Evolutionary conservation across 192 early-diverging fungal genomes (phyloP), one percentile per base, ranked within the genome.

Genomic region (Geranomyces michiganensis): DNA sequence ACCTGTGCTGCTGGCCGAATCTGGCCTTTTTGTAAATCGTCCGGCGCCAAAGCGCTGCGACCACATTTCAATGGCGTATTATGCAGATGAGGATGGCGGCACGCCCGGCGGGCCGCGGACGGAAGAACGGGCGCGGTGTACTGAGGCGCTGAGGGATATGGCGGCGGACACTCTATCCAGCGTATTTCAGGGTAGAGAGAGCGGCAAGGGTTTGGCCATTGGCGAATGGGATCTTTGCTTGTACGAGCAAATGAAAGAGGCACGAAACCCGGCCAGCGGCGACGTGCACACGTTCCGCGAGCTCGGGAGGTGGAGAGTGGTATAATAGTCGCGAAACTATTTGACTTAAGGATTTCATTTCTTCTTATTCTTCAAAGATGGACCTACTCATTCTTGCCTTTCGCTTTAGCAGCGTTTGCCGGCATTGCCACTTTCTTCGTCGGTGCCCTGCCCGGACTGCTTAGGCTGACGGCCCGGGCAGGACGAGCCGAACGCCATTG

Each of bases 41-140:
- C 43, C 32, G 2, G 29, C 17, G 29, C 31, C 56, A 13, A 70
- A 70, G 41, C 22, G 56, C 15, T 26, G 47, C 21, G 59, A 70
- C 46, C 68, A 70, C 27, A 61, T 70, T 0, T 62, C 56, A 9
- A 30, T 70, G 58, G 68, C 68, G 44, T 70, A 70, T 32, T 70
- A 36, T 70, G 17, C 68, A 33, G n/a, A 60, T 29, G 43, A 45
- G n/a, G 44, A n/a, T 12, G 62, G 41, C 32, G 32, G 62, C 12
- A 9, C n/a, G 41, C 62, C 43, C 21, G n/a, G 15, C 3, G 19
- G 27, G 26, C 58, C 58, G 27, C 27, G 29, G 30, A 19, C 24
- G 24, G 49, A 70, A 24, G 29, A 26, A 19, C 22, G 26, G 29
- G 46, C 44, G 17, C 17, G 29, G 15, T n/a, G 56, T 13, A 44